These are phyloP conservation scores for Diaporthe vaccinii DNA, from an alignment of 2,329 filamentous ascomycete genomes.

Conservation along the genomic window DNA sequence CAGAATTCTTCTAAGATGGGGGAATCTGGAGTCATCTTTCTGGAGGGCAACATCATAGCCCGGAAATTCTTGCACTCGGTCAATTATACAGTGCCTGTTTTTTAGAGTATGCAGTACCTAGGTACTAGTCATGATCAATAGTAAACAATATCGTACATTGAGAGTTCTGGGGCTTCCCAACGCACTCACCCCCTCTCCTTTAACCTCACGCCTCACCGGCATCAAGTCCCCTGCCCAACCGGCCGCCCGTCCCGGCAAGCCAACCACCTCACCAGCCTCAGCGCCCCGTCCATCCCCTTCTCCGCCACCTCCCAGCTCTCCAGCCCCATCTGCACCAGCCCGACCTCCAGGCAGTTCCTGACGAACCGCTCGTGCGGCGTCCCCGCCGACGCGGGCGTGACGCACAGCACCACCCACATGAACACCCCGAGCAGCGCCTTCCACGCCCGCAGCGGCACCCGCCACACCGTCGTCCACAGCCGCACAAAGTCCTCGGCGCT, in stretches of 20 bases:
- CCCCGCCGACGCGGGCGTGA: conserved; percentile 56
- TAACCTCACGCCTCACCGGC: background rate
- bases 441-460: conserved; percentile 61
- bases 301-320: conserved; percentile 63
- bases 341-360: conserved; percentile 59
- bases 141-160: background rate
- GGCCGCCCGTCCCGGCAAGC: conserved; percentile 42
- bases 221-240: background rate
- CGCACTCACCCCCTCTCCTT: too few species aligned
- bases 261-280: conserved; percentile 60
- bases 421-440: conserved; percentile 62
- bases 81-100: background rate
- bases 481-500: conserved; percentile 54
- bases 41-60: background rate
- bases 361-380: conserved; percentile 59
- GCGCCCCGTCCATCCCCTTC: conserved; percentile 52
- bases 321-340: conserved; percentile 59
- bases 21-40: background rate
- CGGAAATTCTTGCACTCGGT: too few species aligned
- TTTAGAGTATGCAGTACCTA: background rate
- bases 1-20: background rate
- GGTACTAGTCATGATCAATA: background rate
- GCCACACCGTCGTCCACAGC: conserved; percentile 64
- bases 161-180: background rate
- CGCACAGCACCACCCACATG: conserved; percentile 60